Conservation (phyloP, 306 rosid species). For the Carpinus viminea region DNA sequence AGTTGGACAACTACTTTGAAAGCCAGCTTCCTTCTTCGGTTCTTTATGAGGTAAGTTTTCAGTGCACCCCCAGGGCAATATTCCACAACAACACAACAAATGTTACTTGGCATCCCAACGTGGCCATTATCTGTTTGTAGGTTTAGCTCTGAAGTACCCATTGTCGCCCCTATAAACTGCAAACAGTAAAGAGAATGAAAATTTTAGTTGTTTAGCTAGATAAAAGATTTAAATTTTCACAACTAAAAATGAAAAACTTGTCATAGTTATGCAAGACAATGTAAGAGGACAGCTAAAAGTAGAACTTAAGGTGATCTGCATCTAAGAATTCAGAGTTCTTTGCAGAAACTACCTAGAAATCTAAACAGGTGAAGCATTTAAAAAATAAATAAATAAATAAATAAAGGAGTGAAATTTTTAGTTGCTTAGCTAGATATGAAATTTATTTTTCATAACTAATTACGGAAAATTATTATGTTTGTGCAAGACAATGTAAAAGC, state of each 20-base stretch:
- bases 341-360: not conserved
- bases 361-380: not conserved
- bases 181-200: conserved; percentile 11
- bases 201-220: not conserved
- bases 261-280: not conserved
- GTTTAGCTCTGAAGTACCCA: conserved; percentile 85
- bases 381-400: not conserved
- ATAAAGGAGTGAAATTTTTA: not conserved
- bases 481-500: too few species aligned
- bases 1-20: conserved; percentile 97
- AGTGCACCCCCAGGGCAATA: conserved; percentile 99
- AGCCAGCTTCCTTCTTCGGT: conserved; percentile 89
- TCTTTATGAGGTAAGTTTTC: conserved; percentile 95
- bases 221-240: not conserved
- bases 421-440: not conserved
- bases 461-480: not conserved
- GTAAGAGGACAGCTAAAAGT: not conserved
- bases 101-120: conserved; percentile 91
- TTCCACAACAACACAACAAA: conserved; percentile 93
- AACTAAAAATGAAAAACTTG: not conserved
- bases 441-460: not conserved
- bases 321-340: not conserved
- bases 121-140: conserved; percentile 89
- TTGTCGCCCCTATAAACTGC: conserved; percentile 95
- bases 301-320: not conserved